Percentiles rank a stretch among this genome's conserved stretches.
These are phyloP conservation scores for Hirschioporus abietinus DNA, from an alignment of 768 basidiomycete genomes.

Conservation along the genomic window DNA sequence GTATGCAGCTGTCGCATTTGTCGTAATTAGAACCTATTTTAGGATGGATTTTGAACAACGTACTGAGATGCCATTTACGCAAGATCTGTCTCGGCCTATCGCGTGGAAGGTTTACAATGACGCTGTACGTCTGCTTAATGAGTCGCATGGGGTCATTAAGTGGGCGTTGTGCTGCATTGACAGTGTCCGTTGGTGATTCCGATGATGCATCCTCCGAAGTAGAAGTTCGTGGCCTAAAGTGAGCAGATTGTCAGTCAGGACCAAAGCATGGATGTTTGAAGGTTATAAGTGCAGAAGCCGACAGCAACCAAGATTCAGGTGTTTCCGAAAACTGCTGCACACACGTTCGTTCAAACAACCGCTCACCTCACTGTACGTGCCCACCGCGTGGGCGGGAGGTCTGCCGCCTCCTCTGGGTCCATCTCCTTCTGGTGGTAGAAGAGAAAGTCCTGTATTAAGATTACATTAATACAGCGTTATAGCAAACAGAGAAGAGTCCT, in stretches of 20 bases:
- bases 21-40: constrained; percentile 3
- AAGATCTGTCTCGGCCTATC: constrained; percentile 36
- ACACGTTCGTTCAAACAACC: neutral
- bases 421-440: constrained; percentile 48
- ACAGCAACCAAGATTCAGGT: no score
- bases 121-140: constrained; percentile 53
- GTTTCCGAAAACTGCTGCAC: neutral
- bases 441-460: constrained; percentile 40
- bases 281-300: neutral
- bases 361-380: constrained; percentile 66
- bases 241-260: neutral
- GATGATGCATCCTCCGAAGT: neutral
- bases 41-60: constrained; percentile 16
- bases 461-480: constrained; percentile 3
- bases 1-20: constrained; percentile 58
- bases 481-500: neutral
- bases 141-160: constrained; percentile 33
- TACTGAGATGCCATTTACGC: constrained; percentile 51
- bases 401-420: constrained; percentile 34
- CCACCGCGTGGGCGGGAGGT: constrained; percentile 60
- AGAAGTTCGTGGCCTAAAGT: neutral
- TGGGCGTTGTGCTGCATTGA: neutral
- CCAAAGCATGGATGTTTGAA: neutral
- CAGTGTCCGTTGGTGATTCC: neutral
- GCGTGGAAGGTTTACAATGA: constrained; percentile 40